Base-by-base conservation (phyloP, 352 stramenopile genomes). In the Thraustochytrium striatum region DNA sequence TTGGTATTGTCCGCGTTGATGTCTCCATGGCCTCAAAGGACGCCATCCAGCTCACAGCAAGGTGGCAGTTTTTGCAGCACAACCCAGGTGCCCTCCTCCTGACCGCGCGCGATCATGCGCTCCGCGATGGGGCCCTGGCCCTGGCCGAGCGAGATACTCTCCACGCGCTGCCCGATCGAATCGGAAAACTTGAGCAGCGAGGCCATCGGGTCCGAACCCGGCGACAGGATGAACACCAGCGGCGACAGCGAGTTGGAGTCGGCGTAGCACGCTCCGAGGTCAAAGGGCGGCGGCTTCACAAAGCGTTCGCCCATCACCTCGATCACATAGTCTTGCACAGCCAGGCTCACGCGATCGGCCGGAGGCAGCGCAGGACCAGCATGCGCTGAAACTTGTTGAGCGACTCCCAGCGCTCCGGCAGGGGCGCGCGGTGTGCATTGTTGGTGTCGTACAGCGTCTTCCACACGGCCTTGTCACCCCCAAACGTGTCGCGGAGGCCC, bases 21-120 rank as follows among this genome's bases (percentile, higher is more conserved):
- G 50, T 97, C 91, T 81, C 97, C 93, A 95, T 94, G 61, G 92
- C 92, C 80, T 97, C 93, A 85, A 97, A 92, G 16, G 89, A 87
- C 2, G 89, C 87, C 93, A 97, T 97, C 93, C 93, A 97, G 53
- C 88, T 95, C 1, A 97, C 91, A 1, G 88, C 95, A 61, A 98
- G 85, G 81, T 98, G 94, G 75, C 92, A 98, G 80, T 98, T 98
- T n/a, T 85, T 98, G 93, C 0, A 98, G 85, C 79, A 92, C 96
- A 16, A 98, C 93, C 94, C 94, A 98, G 91, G 92, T 38, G 92
- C 93, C 33, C 93, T 95, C 82, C 95, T 84, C 50, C 39, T 72
- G 55, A 3, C n/a, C 80, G 0, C 53, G 16, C 19, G 28, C 72
- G 30, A 98, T 97, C 39, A 95, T 90, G 41, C 93, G 91, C 70